Evolutionary conservation across 2,329 filamentous ascomycete species (phyloP).

Genomic region (Clathrospora elynae): DNA sequence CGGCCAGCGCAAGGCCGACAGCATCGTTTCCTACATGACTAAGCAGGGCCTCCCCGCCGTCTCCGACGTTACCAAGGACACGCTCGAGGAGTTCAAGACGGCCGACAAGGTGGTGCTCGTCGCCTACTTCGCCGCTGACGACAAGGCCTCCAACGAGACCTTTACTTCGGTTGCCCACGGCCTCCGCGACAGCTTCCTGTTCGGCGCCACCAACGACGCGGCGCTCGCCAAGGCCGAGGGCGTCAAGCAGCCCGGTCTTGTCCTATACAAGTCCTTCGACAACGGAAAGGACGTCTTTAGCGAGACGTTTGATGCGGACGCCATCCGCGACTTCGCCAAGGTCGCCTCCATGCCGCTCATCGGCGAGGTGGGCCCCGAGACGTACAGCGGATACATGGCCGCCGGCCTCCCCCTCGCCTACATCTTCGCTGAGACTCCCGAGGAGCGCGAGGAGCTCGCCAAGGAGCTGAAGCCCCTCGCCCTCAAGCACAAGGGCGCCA

Average conservation of each 20-base stretch:
- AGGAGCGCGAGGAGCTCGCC: constrained; percentile 82
- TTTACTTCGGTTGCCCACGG: constrained; percentile 74
- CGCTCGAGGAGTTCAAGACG: constrained; percentile 93
- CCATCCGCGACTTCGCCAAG: constrained; percentile 83
- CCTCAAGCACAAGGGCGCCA: constrained; percentile 86
- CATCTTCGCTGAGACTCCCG: constrained; percentile 90
- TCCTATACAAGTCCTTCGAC: constrained; percentile 97
- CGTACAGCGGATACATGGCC: constrained; percentile 93
- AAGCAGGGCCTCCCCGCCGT: constrained; percentile 97
- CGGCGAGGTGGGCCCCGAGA: constrained; percentile 95
- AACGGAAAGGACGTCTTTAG: constrained; percentile 88
- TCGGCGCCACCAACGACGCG: constrained; percentile 84
- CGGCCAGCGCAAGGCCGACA: constrained; percentile 85
- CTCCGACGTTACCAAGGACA: constrained; percentile 78
- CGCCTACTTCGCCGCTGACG: constrained; percentile 78
- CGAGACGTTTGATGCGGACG: constrained; percentile 79
- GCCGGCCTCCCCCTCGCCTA: constrained; percentile 91
- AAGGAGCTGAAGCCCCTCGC: constrained; percentile 83
- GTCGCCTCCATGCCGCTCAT: constrained; percentile 85
- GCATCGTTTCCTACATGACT: constrained; percentile 86
- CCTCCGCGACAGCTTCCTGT: constrained; percentile 91
- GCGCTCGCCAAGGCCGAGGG: constrained; percentile 87
- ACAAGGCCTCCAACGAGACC: constrained; percentile 85
- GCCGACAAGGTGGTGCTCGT: constrained; percentile 96
- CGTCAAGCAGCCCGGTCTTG: constrained; percentile 81